phyloP scores from a whole-genome alignment of 2,329 filamentous ascomycete species.

The Epichloe sylvatica region DNA sequence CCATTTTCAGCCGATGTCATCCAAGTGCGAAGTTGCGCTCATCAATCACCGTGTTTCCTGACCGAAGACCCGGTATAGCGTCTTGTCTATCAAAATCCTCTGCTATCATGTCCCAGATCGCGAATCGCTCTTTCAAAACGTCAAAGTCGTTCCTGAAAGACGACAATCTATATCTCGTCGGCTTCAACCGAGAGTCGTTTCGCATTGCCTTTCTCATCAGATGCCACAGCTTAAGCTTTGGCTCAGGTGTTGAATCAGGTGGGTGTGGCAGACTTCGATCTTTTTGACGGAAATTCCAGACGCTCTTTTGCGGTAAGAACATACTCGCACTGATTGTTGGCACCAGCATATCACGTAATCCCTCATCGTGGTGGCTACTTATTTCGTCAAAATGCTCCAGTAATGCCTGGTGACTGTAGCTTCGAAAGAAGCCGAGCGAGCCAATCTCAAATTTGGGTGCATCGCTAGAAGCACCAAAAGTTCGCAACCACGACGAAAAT shows the following conservation, averaged over 20 bases:
- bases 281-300: constrained; percentile 35
- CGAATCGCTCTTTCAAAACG: constrained; percentile 18
- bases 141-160: constrained; percentile 1
- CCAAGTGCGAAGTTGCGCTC: constrained; percentile 21
- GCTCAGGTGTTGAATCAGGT: constrained; percentile 13
- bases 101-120: constrained; percentile 24
- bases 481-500: constrained; percentile 19
- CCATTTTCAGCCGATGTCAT: not conserved
- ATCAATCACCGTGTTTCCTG: constrained; percentile 26
- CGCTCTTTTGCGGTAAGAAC: constrained; percentile 34
- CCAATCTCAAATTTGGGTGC: constrained; percentile 43
- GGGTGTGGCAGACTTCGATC: constrained; percentile 10
- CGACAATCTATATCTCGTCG: constrained; percentile 1
- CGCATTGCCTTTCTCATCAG: constrained; percentile 5
- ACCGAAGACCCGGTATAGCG: constrained; percentile 19
- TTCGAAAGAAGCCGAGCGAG: constrained; percentile 35
- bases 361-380: constrained; percentile 34
- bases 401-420: constrained; percentile 30
- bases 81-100: constrained; percentile 24
- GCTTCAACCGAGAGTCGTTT: constrained; percentile 8
- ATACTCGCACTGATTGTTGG: constrained; percentile 41
- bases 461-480: constrained; percentile 35
- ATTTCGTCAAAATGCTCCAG: constrained; percentile 35
- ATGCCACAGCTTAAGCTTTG: constrained; percentile 9
- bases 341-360: constrained; percentile 33